Conservation (phyloP, 768 basidiomycete genomes). For the Rossbeevera mucosa region DNA sequence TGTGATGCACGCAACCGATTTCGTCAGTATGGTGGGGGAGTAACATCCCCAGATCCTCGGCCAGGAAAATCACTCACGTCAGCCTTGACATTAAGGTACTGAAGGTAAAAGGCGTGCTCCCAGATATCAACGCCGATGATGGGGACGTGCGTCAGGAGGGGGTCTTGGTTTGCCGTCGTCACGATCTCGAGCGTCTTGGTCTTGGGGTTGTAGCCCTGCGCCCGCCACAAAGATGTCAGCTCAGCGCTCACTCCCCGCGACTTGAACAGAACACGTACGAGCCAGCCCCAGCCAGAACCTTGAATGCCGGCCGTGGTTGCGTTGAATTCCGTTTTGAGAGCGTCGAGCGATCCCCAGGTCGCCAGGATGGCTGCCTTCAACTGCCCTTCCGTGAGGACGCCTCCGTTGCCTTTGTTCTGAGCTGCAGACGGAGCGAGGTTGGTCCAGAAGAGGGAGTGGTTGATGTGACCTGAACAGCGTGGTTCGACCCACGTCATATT, state of each 20-base stretch:
- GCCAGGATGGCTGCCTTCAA: slow-evolving; percentile 61
- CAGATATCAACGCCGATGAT: slow-evolving; percentile 93
- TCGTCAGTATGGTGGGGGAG: not conserved
- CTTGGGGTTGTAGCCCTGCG: slow-evolving; percentile 63
- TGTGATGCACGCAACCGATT: not conserved
- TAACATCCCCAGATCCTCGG: not conserved
- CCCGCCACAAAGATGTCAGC: not conserved
- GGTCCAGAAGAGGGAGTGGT: slow-evolving; percentile 96
- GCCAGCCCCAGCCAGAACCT: slow-evolving; percentile 96
- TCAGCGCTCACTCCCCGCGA: slow-evolving; percentile 28
- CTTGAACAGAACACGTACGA: slow-evolving; percentile 42
- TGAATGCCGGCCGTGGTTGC: slow-evolving; percentile 80
- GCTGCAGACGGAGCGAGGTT: slow-evolving; percentile 69
- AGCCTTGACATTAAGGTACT: slow-evolving; percentile 92
- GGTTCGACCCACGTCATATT: not conserved
- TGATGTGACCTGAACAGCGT: slow-evolving; percentile 78
- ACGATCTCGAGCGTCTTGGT: slow-evolving; percentile 75
- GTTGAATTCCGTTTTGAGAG: slow-evolving; percentile 78
- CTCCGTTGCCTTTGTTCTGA: slow-evolving; percentile 56
- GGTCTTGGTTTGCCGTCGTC: slow-evolving; percentile 96
- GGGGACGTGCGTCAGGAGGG: slow-evolving; percentile 68
- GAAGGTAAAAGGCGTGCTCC: slow-evolving; percentile 96
- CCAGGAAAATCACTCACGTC: slow-evolving; percentile 55
- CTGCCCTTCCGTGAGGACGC: slow-evolving; percentile 53
- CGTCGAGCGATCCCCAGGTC: slow-evolving; percentile 67